A percentile compares a stretch with the other conserved stretches of the same genome.
Conservation (phyloP, 1,139 yeast genomes). For the Diutina rugosa region DNA sequence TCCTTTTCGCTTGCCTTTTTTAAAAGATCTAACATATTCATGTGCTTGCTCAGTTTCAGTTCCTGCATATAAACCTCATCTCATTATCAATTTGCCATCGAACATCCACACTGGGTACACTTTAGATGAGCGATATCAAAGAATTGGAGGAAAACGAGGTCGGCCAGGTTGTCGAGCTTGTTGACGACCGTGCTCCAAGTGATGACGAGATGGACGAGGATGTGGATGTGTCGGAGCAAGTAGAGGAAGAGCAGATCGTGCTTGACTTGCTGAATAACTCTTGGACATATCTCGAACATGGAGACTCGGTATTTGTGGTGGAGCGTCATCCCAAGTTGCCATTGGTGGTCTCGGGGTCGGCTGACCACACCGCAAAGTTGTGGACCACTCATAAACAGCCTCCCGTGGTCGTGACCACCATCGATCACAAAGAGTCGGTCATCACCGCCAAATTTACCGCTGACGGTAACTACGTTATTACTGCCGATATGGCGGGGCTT, state of each 20-base stretch:
- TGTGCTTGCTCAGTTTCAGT: background rate
- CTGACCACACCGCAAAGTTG: conserved; percentile 77
- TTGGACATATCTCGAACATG: conserved; percentile 80
- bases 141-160: conserved; percentile 42
- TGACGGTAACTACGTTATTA: conserved; percentile 69
- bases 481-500: conserved; percentile 93
- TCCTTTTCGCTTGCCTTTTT: no score
- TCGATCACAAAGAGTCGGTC: conserved; percentile 80
- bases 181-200: conserved; percentile 24
- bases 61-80: background rate
- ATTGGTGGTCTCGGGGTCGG: conserved; percentile 70
- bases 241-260: conserved; percentile 12
- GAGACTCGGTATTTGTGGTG: conserved; percentile 70
- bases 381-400: conserved; percentile 90
- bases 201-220: conserved; percentile 5
- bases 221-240: background rate
- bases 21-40: background rate
- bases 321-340: conserved; percentile 76
- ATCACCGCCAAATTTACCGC: conserved; percentile 71
- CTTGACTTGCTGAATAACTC: conserved; percentile 82
- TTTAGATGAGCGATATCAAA: conserved; percentile 6
- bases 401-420: conserved; percentile 61
- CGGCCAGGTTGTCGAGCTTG: conserved; percentile 40
- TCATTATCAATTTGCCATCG: background rate
- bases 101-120: background rate